These are phyloP conservation scores for Aspergillaceae sp. DNA, from an alignment of 2,329 filamentous ascomycete species.

Conservation along the genomic window DNA sequence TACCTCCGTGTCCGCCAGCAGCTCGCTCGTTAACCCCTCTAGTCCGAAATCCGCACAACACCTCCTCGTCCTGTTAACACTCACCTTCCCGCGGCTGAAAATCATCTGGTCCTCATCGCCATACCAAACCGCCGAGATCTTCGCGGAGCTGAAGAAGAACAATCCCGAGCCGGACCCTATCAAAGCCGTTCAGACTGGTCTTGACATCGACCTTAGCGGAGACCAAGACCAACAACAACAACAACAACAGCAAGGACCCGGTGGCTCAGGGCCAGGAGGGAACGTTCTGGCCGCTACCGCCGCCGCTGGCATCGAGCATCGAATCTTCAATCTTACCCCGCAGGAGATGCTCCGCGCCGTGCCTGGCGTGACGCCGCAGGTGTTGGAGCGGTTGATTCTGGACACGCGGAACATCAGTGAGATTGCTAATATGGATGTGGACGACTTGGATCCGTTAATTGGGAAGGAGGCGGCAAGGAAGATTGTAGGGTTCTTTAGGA, in stretches of 20 bases:
- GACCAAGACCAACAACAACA: constrained; percentile 5
- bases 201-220: constrained; percentile 48
- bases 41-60: constrained; percentile 72
- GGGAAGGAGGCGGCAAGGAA: constrained; percentile 68
- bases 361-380: constrained; percentile 75
- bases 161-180: constrained; percentile 86
- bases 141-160: constrained; percentile 83
- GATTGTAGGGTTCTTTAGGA: constrained; percentile 73
- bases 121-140: constrained; percentile 96
- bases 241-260: neutral
- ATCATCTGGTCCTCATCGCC: constrained; percentile 92
- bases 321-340: constrained; percentile 72
- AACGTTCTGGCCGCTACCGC: constrained; percentile 41
- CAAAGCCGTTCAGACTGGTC: constrained; percentile 70
- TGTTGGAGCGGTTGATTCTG: constrained; percentile 62
- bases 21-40: constrained; percentile 54
- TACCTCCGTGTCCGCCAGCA: constrained; percentile 50
- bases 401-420: constrained; percentile 69
- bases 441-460: constrained; percentile 63
- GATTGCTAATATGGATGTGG: constrained; percentile 74
- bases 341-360: constrained; percentile 84
- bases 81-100: constrained; percentile 80
- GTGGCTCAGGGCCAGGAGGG: constrained; percentile 19
- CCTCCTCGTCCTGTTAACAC: constrained; percentile 82
- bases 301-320: constrained; percentile 46